phyloP scores from a whole-genome alignment of 192 early-diverging fungal genomes.

The Kickxella alabastrina region DNA sequence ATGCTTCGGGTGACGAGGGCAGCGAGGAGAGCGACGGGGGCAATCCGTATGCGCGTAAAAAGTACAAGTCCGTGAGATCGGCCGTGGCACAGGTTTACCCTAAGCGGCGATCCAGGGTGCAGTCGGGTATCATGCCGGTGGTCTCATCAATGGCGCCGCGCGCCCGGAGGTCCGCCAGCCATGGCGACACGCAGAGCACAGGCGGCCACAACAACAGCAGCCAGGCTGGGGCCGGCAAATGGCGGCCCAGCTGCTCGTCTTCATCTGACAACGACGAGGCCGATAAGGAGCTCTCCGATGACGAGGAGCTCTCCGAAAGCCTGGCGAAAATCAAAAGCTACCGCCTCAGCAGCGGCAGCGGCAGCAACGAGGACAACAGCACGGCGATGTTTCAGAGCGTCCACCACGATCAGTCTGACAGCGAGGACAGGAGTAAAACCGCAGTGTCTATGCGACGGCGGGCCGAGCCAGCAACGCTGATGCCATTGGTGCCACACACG shows the following conservation, averaged over 20 bases:
- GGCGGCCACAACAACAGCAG: background rate
- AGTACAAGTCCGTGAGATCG: constrained; percentile 40
- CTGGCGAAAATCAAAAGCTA: background rate
- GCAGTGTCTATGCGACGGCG: background rate
- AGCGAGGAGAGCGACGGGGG: constrained; percentile 5
- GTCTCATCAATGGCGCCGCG: constrained; percentile 10
- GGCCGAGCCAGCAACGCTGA: background rate
- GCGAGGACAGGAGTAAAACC: background rate
- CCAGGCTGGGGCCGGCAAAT: constrained; percentile 21
- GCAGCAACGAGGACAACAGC: too few relatives aligned
- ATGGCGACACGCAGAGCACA: constrained; percentile 9
- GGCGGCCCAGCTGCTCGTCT: constrained; percentile 15
- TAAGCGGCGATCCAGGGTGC: constrained; percentile 6
- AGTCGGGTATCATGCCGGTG: constrained; percentile 1
- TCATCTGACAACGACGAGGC: background rate
- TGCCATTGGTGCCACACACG: constrained; percentile 23
- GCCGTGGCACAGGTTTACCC: constrained; percentile 38
- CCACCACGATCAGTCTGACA: too few relatives aligned
- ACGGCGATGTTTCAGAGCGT: background rate
- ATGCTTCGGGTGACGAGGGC: constrained; percentile 27
- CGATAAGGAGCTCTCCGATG: background rate
- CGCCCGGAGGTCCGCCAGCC: constrained; percentile 34
- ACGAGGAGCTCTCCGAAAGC: background rate
- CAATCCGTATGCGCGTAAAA: constrained; percentile 46
- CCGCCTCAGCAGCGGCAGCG: constrained; percentile 4